These are phyloP conservation scores for Botrytis deweyae DNA, from an alignment of 2,329 filamentous ascomycete species.

Conservation along the genomic window DNA sequence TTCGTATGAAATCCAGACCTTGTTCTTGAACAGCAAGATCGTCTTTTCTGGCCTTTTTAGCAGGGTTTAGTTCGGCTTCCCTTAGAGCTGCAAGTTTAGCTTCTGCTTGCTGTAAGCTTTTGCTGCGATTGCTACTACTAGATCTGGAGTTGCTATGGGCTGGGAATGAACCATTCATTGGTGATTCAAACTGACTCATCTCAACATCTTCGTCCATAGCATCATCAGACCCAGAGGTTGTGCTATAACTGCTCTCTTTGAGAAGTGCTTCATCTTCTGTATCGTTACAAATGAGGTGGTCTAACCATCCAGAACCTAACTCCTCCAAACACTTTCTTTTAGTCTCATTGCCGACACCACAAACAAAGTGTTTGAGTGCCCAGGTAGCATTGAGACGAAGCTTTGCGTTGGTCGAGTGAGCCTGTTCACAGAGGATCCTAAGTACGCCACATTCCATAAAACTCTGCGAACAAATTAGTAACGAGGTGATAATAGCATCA, in stretches of 20 bases:
- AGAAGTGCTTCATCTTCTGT: conserved; percentile 52
- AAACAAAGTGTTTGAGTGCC: conserved; percentile 88
- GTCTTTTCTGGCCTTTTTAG: conserved; percentile 68
- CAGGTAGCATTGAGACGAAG: conserved; percentile 84
- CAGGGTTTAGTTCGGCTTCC: conserved; percentile 67
- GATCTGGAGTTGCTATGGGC: conserved; percentile 31
- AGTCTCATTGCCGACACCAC: conserved; percentile 66
- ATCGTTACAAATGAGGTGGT: conserved; percentile 71
- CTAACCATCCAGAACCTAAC: conserved; percentile 75
- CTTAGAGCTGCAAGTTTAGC: conserved; percentile 52
- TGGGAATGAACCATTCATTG: conserved; percentile 29
- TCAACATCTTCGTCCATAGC: conserved; percentile 60
- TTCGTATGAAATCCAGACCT: conserved; percentile 83
- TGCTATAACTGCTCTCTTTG: conserved; percentile 36
- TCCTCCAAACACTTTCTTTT: conserved; percentile 78
- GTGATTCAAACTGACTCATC: conserved; percentile 49
- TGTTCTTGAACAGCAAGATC: conserved; percentile 88
- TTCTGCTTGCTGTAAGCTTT: conserved; percentile 50
- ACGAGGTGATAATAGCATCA: neutral
- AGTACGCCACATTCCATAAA: conserved; percentile 74
- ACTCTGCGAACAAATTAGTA: conserved; percentile 47
- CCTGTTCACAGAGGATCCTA: conserved; percentile 76
- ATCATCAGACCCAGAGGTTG: conserved; percentile 33
- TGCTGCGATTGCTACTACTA: conserved; percentile 36
- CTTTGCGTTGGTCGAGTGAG: conserved; percentile 75